Percentiles rank a stretch among this genome's conserved stretches.
phyloP scores from a whole-genome alignment of 2,329 filamentous ascomycete genomes.

The Trichophyton rubrum region DNA sequence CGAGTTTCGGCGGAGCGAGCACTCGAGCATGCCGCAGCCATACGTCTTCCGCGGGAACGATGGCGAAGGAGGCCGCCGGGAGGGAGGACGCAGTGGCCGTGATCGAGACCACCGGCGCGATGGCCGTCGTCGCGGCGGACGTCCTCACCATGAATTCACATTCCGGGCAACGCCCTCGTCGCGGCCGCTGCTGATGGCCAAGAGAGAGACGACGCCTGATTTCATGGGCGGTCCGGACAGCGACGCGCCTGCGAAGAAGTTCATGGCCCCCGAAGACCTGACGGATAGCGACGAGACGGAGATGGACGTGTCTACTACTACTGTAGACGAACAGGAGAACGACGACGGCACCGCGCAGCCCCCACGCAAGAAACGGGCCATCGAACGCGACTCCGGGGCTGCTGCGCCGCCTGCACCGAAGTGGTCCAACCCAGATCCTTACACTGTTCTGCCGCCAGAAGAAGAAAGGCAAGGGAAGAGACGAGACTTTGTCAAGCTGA shows the following conservation, averaged over 20 bases:
- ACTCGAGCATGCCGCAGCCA: constrained; percentile 1
- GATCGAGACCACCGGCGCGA: constrained; percentile 1
- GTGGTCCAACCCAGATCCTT: constrained; percentile 95
- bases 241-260: constrained; percentile 24
- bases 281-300: constrained; percentile 37
- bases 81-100: constrained; percentile 10
- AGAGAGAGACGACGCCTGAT: constrained; percentile 28
- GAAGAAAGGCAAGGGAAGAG: constrained; percentile 63
- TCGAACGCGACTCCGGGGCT: constrained; percentile 14
- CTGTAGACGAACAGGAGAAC: constrained; percentile 21
- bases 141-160: constrained; percentile 26
- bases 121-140: constrained; percentile 1
- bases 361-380: constrained; percentile 30
- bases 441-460: constrained; percentile 71
- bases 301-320: constrained; percentile 29
- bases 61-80: constrained; percentile 10
- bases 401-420: constrained; percentile 42
- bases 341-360: constrained; percentile 20
- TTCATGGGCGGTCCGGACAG: constrained; percentile 18
- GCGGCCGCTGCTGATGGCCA: constrained; percentile 25
- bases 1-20: not conserved
- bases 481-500: constrained; percentile 77
- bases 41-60: constrained; percentile 22
- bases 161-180: constrained; percentile 30
- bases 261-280: constrained; percentile 26